These are phyloP conservation scores for Earliella scabrosa DNA, from an alignment of 1,284 basidiomycete species.

Conservation along the genomic window DNA sequence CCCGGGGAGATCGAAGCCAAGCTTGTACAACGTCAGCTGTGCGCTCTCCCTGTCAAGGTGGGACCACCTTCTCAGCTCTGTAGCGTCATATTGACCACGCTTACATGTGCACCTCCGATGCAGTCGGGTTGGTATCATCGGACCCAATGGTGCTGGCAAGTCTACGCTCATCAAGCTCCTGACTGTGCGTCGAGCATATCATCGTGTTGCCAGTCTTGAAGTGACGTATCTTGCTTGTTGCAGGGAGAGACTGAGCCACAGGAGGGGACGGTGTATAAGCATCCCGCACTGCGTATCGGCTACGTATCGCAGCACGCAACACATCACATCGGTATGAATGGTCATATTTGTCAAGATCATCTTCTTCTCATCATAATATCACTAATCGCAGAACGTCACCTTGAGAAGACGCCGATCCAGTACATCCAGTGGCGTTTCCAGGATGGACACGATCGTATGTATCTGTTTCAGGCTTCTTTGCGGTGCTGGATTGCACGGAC, in stretches of 20 bases:
- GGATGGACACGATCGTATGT: constrained; percentile 94
- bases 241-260: constrained; percentile 95
- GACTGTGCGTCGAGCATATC: constrained; percentile 55
- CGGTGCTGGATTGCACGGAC: background rate
- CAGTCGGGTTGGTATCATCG: constrained; percentile 87
- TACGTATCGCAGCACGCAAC: constrained; percentile 99
- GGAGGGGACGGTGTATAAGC: constrained; percentile 94
- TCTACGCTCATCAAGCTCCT: constrained; percentile 97
- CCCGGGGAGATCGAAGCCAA: constrained; percentile 84
- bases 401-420: constrained; percentile 94
- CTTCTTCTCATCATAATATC: constrained; percentile 1
- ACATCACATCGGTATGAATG: constrained; percentile 79
- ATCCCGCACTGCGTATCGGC: constrained; percentile 94
- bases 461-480: background rate
- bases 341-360: background rate
- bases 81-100: constrained; percentile 1
- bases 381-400: constrained; percentile 71
- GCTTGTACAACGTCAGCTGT: constrained; percentile 88
- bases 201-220: constrained; percentile 1
- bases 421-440: constrained; percentile 99
- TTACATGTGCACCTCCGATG: constrained; percentile 23
- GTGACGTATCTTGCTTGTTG: constrained; percentile 10
- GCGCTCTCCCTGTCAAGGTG: constrained; percentile 90
- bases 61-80: constrained; percentile 23
- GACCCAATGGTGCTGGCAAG: constrained; percentile 94